Percentiles rank a stretch among this genome's conserved stretches.
Evolutionary conservation across 257 asterid genomes (phyloP).

Genomic region (Sherardia arvensis): DNA sequence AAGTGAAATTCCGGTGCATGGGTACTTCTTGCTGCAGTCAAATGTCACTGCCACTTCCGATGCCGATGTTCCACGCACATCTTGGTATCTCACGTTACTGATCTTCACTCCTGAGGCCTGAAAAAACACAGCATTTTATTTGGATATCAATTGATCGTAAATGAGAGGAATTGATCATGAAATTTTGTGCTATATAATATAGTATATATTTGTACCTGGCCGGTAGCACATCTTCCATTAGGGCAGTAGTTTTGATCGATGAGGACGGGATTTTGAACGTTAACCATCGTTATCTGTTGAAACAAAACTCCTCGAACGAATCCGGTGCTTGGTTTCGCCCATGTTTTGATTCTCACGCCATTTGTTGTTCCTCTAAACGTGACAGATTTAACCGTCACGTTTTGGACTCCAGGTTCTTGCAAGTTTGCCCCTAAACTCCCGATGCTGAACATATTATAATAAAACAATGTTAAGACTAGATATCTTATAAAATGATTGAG

Average conservation of each 20-base stretch:
- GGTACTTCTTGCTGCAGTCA: not conserved
- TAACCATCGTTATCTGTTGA: not conserved
- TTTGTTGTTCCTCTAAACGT: not conserved
- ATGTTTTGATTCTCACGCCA: constrained; percentile 2
- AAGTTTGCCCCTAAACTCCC: not conserved
- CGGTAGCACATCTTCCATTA: not conserved
- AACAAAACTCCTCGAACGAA: not conserved
- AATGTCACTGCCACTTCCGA: not conserved
- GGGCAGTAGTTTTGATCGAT: constrained; percentile 5
- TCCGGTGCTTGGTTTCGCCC: constrained; percentile 8
- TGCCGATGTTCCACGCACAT: not conserved
- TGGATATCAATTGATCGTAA: too few relatives aligned
- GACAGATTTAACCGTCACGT: not conserved
- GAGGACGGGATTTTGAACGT: not conserved
- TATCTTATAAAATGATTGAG: too few relatives aligned
- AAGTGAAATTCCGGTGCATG: not conserved
- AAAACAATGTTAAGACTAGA: too few relatives aligned
- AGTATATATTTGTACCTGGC: not conserved
- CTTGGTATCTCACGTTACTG: not conserved
- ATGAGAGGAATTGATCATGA: too few relatives aligned
- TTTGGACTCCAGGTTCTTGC: constrained; percentile 7
- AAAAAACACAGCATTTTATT: not conserved
- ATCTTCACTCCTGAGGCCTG: not conserved
- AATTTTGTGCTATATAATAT: too few relatives aligned
- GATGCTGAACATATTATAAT: not conserved